phyloP scores from a whole-genome alignment of 805 yeast genomes.

The Nakazawaea pomicola region DNA sequence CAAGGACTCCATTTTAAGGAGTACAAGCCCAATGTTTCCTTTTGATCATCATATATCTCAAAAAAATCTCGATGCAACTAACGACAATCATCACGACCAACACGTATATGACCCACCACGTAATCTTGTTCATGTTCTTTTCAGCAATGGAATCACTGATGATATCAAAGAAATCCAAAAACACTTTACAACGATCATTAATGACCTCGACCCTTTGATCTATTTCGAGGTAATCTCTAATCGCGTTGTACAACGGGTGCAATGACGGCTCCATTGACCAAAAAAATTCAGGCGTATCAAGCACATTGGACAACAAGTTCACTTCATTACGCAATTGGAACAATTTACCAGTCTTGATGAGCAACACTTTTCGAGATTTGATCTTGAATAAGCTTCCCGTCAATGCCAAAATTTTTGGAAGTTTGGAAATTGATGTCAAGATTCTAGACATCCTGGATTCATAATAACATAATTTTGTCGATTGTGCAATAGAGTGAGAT shows the following conservation, averaged over 20 bases:
- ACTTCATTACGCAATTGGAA: constrained; percentile 92
- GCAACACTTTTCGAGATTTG: constrained; percentile 73
- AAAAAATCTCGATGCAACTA: constrained; percentile 63
- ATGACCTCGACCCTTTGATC: constrained; percentile 92
- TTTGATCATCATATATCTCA: constrained; percentile 48
- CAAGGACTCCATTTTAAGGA: too few relatives aligned
- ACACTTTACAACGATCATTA: constrained; percentile 91
- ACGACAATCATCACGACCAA: constrained; percentile 76
- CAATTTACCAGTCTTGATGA: constrained; percentile 84
- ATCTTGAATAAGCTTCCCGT: constrained; percentile 74
- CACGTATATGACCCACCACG: constrained; percentile 82
- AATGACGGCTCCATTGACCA: constrained; percentile 96
- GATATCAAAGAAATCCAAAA: constrained; percentile 87
- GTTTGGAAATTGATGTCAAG: constrained; percentile 76
- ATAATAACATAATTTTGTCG: constrained; percentile 84
- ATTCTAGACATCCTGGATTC: constrained; percentile 88
- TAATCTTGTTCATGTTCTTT: constrained; percentile 83
- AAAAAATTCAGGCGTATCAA: constrained; percentile 94
- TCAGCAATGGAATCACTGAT: constrained; percentile 94
- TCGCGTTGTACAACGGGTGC: constrained; percentile 86
- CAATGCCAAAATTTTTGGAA: constrained; percentile 85
- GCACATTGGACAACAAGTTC: constrained; percentile 80
- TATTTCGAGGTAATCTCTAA: constrained; percentile 88
- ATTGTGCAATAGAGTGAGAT: constrained; percentile 96
- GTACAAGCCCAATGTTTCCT: constrained; percentile 4